Evolutionary conservation across 768 basidiomycete species (phyloP), one percentile per base, ranked within the genome.

Genomic region (Suillus alpinus): DNA sequence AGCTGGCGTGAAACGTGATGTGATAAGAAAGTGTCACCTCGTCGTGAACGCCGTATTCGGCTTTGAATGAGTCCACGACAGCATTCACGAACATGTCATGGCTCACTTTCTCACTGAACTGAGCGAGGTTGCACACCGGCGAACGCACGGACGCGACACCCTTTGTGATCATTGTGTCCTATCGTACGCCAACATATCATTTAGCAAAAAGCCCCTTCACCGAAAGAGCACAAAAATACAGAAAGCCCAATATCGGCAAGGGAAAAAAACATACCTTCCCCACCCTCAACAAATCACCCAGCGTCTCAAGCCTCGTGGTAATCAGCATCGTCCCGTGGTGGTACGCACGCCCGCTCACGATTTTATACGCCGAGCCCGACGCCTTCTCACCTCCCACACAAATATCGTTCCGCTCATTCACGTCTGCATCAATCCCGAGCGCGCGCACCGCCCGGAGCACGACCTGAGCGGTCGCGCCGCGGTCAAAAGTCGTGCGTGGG

Each of bases 301-400:
- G 77, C 6, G 83, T 80, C 37, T 82, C 78, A 32, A 98, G 81
- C 50, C 81, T 76, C 3, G 94, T 94, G 8, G 92, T 88, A 23
- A 98, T 90, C 31, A 99, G 84, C 97, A 99, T 99, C 16, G 97
- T 99, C 0, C 97, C 97, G 67, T 99, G 97, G 67, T 98, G 96
- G 75, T 98, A 98, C 7, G 95, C 94, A 32, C 97, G 81, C 57
- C 86, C 85, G 66, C 86, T 91, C 47, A 90, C 88, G 59, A 99
- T 92, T 76, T 97, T 98, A 78, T 97, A 99, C 12, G 97, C 97
- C 9, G 95, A 98, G 44, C 97, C 97, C 51, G 96, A 98, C 63
- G 98, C 89, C 93, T 98, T 98, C 72, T 89, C 83, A 36, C 78
- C 71, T 0, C 86, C 88, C 10, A 97, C 86, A 63, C 92, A 92